Base-by-base conservation (phyloP, 257 asterid species). In the Jaltomata sinuosa region DNA sequence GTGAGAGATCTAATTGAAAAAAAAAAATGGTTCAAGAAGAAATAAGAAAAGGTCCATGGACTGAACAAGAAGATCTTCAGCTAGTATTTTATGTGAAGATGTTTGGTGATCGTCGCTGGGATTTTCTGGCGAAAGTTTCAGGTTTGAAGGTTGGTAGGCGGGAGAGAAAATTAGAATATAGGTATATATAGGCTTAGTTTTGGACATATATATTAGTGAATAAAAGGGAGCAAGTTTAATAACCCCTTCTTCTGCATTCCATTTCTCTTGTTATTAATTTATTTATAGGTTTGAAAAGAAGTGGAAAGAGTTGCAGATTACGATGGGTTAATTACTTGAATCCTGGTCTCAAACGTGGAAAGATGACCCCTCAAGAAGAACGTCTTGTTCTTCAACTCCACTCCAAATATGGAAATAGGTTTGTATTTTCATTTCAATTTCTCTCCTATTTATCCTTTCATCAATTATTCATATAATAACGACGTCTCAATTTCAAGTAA, bases 91-190 rank as follows among this genome's bases (percentile, higher is more conserved):
- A 93, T 88, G 99, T 94, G 89, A 94, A 92, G 89, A 89, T 95
- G 79, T 94, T 94, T 22, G 99, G 98, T 15, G 99, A 95, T 40
- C 94, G 99, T 2, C 93, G 99, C 42, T 95, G 98, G 98, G 98
- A 95, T 88, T 95, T 95, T 95, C 89, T 95, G 87, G 97, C 99
- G 0, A 93, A 94, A 91, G 98, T 95, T 55, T 95, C 99, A 95
- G 99, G 99, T 95, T 95, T 95, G 99, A 91, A 92, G 97, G 98
- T 77, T 47, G 83, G 83, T 81, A 93, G 98, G 99, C 88, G 99
- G 99, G 99, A 91, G 99, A 94, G 87, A 83, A 87, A 80, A 76
- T 42, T 83, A 78, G 80, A 81, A 86, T 90, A 92, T 38, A 38
- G 99, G 76, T 67, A 67, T 67, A 98, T 94, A 98, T 95, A 95